A percentile compares a stretch with the other conserved stretches of the same genome.
phyloP scores from a whole-genome alignment of 257 asterid genomes.

The Ophiorrhiza pumila region DNA sequence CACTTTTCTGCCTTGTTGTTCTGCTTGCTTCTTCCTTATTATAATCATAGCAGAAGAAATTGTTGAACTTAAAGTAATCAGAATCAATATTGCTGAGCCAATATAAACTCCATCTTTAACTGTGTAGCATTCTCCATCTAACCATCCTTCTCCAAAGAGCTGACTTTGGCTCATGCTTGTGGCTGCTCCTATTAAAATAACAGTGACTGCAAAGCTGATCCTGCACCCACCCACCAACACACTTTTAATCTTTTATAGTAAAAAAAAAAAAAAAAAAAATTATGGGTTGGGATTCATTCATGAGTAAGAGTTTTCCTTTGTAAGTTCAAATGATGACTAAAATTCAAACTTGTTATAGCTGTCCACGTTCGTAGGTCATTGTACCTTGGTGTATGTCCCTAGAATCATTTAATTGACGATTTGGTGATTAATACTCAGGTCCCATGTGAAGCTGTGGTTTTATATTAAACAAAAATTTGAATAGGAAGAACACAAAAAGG shows the following conservation, averaged over 20 bases:
- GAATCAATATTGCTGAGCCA: slow-evolving; percentile 49
- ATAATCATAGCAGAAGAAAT: slow-evolving; percentile 36
- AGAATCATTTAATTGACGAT: slow-evolving; percentile 2
- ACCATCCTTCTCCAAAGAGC: slow-evolving; percentile 73
- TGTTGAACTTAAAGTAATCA: slow-evolving; percentile 41
- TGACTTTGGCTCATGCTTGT: slow-evolving; percentile 71
- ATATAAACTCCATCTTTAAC: slow-evolving; percentile 66
- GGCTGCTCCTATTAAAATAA: slow-evolving; percentile 46
- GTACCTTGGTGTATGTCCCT: neutral
- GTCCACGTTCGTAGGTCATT: slow-evolving; percentile 19
- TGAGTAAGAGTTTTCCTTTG: neutral
- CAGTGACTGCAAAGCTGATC: slow-evolving; percentile 62
- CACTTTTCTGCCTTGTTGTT: slow-evolving; percentile 39
- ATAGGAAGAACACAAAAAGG: no score
- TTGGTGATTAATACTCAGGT: neutral
- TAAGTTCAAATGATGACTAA: neutral
- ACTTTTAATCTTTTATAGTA: no score
- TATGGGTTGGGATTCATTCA: neutral
- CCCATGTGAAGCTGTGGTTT: slow-evolving; percentile 2
- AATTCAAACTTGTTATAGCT: neutral
- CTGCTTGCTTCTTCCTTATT: slow-evolving; percentile 28
- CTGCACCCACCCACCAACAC: slow-evolving; percentile 29
- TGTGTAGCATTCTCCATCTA: slow-evolving; percentile 75
- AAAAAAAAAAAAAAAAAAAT: no score
- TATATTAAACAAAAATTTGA: neutral